Conservation (phyloP, 1,139 yeast genomes). For the Taphrina deformans region DNA sequence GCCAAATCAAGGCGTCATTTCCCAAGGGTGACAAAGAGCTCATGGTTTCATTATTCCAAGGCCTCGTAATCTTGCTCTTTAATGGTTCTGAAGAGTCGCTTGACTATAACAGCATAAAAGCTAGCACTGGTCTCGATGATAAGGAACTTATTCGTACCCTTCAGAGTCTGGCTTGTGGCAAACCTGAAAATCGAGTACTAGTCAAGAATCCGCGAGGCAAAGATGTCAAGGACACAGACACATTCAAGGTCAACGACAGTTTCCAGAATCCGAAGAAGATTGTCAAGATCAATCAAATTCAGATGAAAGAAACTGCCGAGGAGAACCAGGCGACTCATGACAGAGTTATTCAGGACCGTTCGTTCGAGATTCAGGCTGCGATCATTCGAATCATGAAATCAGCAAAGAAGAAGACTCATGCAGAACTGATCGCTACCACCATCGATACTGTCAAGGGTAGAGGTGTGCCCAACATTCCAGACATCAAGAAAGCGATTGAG, state of each 20-base stretch:
- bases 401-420: conserved; percentile 44
- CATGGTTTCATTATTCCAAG: conserved; percentile 43
- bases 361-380: conserved; percentile 47
- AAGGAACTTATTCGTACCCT: conserved; percentile 42
- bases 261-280: conserved; percentile 43
- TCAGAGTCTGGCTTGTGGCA: conserved; percentile 44
- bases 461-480: conserved; percentile 42
- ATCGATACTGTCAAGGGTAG: conserved; percentile 43
- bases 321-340: conserved; percentile 40
- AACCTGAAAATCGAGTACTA: conserved; percentile 40
- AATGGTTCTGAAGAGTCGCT: conserved; percentile 40
- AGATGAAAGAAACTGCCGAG: conserved; percentile 43
- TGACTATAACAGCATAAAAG: conserved; percentile 40
- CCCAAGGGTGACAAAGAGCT: conserved; percentile 45
- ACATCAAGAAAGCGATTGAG: conserved; percentile 46
- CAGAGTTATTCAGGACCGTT: conserved; percentile 44
- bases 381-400: conserved; percentile 63
- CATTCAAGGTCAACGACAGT: conserved; percentile 44
- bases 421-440: conserved; percentile 45
- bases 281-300: conserved; percentile 45
- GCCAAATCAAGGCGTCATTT: conserved; percentile 44
- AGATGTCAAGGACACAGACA: conserved; percentile 41
- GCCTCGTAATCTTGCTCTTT: conserved; percentile 44
- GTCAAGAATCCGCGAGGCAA: conserved; percentile 42
- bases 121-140: conserved; percentile 40